These are phyloP conservation scores for Fusarium anthophilum DNA, from an alignment of 2,329 filamentous ascomycete genomes.

Conservation along the genomic window DNA sequence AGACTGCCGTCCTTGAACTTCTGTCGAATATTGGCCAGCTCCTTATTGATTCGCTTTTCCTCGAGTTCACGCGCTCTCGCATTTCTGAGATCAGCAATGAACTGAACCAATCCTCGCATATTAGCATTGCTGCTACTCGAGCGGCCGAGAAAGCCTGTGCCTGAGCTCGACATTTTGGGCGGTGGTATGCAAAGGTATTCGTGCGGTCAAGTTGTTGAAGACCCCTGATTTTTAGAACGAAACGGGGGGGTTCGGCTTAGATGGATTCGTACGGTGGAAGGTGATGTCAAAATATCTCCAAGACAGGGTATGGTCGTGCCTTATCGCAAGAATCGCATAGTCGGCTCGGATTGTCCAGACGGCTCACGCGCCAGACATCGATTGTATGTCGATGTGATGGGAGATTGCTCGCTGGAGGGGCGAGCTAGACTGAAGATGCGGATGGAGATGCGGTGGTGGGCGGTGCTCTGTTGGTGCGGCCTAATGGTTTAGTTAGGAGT, in stretches of 20 bases:
- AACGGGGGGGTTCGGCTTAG: slow-evolving; percentile 19
- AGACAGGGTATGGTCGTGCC: slow-evolving; percentile 37
- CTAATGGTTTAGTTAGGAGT: slow-evolving; percentile 32
- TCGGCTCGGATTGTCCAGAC: slow-evolving; percentile 39
- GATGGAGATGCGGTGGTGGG: slow-evolving; percentile 27
- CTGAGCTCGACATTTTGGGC: slow-evolving; percentile 63
- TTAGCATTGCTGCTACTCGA: slow-evolving; percentile 72
- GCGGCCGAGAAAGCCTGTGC: slow-evolving; percentile 71
- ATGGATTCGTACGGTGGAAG: slow-evolving; percentile 14
- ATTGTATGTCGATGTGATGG: slow-evolving; percentile 38
- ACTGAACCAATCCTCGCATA: slow-evolving; percentile 90
- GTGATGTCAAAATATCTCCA: slow-evolving; percentile 29
- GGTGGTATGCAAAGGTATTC: slow-evolving; percentile 15
- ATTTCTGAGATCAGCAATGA: slow-evolving; percentile 96
- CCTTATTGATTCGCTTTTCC: slow-evolving; percentile 99
- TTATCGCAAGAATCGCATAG: slow-evolving; percentile 48
- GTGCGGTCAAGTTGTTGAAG: slow-evolving; percentile 32
- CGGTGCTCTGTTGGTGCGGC: slow-evolving; percentile 30
- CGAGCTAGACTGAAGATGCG: slow-evolving; percentile 35
- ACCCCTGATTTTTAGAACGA: slow-evolving; percentile 37
- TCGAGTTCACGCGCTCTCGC: slow-evolving; percentile 94
- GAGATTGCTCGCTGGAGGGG: slow-evolving; percentile 41
- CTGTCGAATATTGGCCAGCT: slow-evolving; percentile 96
- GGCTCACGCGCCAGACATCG: slow-evolving; percentile 43
- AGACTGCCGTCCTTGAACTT: slow-evolving; percentile 97